Evolutionary conservation across 78 protist species (phyloP).

Genomic region (Reticulomyxa filosa): DNA sequence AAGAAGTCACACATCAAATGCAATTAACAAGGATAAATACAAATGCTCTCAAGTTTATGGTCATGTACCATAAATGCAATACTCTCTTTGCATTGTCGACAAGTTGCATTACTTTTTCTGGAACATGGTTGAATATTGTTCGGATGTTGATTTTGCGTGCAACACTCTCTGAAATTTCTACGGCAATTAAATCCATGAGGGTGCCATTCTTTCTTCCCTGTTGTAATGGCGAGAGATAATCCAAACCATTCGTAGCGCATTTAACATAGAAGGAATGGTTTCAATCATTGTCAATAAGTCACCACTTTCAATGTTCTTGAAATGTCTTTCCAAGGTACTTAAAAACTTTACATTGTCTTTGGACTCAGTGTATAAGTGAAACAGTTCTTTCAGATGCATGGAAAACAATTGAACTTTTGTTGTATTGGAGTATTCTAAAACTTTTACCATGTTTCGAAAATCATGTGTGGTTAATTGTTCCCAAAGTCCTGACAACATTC

Average conservation of each 20-base stretch:
- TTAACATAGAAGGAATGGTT: slow-evolving; percentile 49
- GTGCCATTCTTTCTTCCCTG: slow-evolving; percentile 48
- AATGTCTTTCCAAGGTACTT: slow-evolving; percentile 69
- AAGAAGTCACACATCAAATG: no score
- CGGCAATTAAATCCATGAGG: no score
- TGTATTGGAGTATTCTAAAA: slow-evolving; percentile 6
- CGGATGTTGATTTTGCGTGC: no score
- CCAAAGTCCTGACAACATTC: slow-evolving; percentile 24
- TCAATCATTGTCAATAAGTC: slow-evolving; percentile 23
- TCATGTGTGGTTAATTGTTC: slow-evolving; percentile 46
- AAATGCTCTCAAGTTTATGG: no score
- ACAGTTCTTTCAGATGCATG: slow-evolving; percentile 1
- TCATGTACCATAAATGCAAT: no score
- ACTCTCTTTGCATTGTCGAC: not conserved
- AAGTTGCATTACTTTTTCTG: not conserved
- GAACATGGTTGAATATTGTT: slow-evolving; percentile 29
- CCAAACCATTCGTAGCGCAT: slow-evolving; percentile 75
- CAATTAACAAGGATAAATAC: no score
- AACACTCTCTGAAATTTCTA: no score
- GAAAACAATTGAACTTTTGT: not conserved
- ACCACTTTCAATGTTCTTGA: slow-evolving; percentile 31
- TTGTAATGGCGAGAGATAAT: slow-evolving; percentile 54
- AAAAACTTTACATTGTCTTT: slow-evolving; percentile 72
- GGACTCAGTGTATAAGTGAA: slow-evolving; percentile 42
- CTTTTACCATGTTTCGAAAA: slow-evolving; percentile 23